Base-by-base conservation (phyloP, 148 eudicot genomes). In the Camellia lanceoleosa region DNA sequence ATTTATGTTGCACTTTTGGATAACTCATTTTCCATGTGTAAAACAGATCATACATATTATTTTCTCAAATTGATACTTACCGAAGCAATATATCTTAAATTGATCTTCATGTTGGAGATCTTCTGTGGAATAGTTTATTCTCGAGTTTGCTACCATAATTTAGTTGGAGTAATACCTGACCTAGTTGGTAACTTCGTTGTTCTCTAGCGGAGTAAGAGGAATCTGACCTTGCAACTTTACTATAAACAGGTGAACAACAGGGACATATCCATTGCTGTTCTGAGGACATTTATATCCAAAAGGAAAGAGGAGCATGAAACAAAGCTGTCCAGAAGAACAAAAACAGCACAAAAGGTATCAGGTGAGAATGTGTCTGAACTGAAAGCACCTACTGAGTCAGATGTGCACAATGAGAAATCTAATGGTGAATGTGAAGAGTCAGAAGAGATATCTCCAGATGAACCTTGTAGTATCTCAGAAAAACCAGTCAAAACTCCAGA, bases 191-290 rank as follows among this genome's bases (percentile, higher is more conserved):
- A 62, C 38, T 78, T 30, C 67, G 41, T 23, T 42, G 38, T 55
- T 78, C 4, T 65, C 10, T 9, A 16, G 62, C 68, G 41, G 80
- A 67, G 18, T 66, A 54, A 14, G 73, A 67, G 64, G 61, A 51
- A 8, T 66, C 80, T 68, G 76, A 70, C 19, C 79, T 64, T n/a
- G n/a, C 73, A 60, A 77, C 46, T 62, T 70, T 73, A 38, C 3
- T 80, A 52, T 61, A 77, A 76, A 72, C 90, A 97, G 98, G 99
- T 97, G 73, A 94, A 94, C 72, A 97, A 97, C 83, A 88, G 99
- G 78, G 98, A 94, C 83, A 80, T 97, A 74, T 94, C 99, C 51
- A 92, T 97, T 85, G 99, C 99, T 75, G 98, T 97, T 82, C 78
- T 94, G 86, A 87, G 99, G 86, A 83, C 95, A 82, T 97, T 87